A percentile compares a stretch with the other conserved stretches of the same genome.
These are phyloP conservation scores for Debaryomyces castellii DNA, from an alignment of 805 yeast species.

Conservation along the genomic window DNA sequence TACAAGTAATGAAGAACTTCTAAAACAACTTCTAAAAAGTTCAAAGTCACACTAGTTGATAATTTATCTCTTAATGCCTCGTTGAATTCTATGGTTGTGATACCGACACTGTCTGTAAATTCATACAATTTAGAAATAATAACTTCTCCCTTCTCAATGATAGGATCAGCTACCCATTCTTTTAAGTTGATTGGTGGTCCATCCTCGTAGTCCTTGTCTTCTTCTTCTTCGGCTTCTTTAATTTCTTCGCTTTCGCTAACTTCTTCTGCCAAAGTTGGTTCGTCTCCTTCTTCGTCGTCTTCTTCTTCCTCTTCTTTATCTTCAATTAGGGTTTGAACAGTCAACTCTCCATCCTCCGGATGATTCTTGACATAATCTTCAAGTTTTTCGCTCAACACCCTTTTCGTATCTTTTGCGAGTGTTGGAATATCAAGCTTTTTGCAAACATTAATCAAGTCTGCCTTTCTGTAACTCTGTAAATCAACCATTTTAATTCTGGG, in stretches of 20 bases:
- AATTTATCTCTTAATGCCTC: constrained; percentile 40
- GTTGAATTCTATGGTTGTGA: constrained; percentile 32
- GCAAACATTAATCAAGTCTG: constrained; percentile 37
- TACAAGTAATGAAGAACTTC: constrained; percentile 33
- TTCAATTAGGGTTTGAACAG: constrained; percentile 14
- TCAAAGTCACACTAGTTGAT: constrained; percentile 36
- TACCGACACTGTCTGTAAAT: constrained; percentile 35
- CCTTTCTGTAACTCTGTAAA: constrained; percentile 35
- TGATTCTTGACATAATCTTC: constrained; percentile 24
- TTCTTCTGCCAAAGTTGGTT: constrained; percentile 17
- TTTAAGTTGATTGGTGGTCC: constrained; percentile 41
- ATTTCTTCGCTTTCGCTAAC: constrained; percentile 21
- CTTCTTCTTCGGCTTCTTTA: constrained; percentile 8
- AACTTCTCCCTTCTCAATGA: constrained; percentile 28
- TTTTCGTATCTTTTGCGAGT: constrained; percentile 41
- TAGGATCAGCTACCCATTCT: constrained; percentile 38
- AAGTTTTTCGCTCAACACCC: constrained; percentile 38
- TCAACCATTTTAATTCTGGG: constrained; percentile 28
- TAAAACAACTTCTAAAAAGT: constrained; percentile 26
- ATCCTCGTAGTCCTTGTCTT: constrained; percentile 35
- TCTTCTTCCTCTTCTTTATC: constrained; percentile 22
- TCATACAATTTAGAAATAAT: constrained; percentile 23
- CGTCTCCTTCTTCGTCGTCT: constrained; percentile 17
- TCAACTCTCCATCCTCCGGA: constrained; percentile 23
- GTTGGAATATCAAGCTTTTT: constrained; percentile 34